phyloP scores from a whole-genome alignment of 2,329 filamentous ascomycete species.

The Hymenoscyphus occultus region DNA sequence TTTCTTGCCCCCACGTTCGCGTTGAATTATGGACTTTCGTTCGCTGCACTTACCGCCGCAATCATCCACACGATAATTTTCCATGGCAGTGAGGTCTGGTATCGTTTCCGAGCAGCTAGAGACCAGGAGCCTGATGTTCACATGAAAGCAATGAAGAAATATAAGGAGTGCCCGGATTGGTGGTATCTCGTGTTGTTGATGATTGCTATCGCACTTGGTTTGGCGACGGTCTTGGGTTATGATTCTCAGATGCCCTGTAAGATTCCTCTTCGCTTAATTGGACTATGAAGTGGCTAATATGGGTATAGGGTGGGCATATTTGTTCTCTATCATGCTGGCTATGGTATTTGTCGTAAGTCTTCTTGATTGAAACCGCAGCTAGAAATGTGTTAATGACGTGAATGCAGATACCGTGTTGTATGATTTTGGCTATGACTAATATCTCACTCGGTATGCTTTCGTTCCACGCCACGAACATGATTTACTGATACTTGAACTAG shows the following conservation, averaged over 20 bases:
- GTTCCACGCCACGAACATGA: not conserved
- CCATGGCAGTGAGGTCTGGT: constrained; percentile 64
- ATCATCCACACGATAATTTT: constrained; percentile 65
- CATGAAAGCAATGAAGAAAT: constrained; percentile 53
- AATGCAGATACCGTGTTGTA: constrained; percentile 56
- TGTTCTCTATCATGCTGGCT: constrained; percentile 44
- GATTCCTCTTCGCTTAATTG: not conserved
- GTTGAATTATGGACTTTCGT: constrained; percentile 67
- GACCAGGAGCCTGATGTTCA: constrained; percentile 50
- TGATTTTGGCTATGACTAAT: constrained; percentile 68
- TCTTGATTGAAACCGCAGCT: not conserved
- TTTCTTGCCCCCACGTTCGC: constrained; percentile 71
- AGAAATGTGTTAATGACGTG: not conserved
- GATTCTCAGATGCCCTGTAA: constrained; percentile 50
- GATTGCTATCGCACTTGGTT: constrained; percentile 44
- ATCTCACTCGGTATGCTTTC: constrained; percentile 48
- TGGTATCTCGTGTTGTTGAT: constrained; percentile 53
- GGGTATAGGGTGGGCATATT: constrained; percentile 33
- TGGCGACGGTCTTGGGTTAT: constrained; percentile 46
- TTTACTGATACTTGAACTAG: constrained; percentile 29
- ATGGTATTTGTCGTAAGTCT: constrained; percentile 52
- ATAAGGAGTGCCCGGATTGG: constrained; percentile 54
- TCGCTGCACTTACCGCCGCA: constrained; percentile 67
- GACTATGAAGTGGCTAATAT: not conserved
- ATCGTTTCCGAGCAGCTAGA: constrained; percentile 21